These are phyloP conservation scores for Xylaria sp. DNA, from an alignment of 2,329 filamentous ascomycete genomes.

Conservation along the genomic window DNA sequence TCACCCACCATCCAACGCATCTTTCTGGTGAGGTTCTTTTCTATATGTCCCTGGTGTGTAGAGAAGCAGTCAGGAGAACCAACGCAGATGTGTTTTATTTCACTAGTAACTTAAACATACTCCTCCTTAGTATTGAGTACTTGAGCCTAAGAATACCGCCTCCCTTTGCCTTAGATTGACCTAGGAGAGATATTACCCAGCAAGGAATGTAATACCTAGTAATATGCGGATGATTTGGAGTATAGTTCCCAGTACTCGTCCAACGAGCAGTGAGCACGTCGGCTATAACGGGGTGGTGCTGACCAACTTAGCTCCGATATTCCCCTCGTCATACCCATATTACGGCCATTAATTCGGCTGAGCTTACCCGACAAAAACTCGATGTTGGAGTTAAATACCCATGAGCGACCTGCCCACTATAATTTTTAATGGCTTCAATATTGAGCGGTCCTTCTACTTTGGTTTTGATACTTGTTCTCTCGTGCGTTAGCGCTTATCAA, in stretches of 20 bases:
- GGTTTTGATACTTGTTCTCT: background rate
- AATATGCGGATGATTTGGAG: background rate
- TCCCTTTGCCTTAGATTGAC: no score
- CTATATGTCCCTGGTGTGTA: background rate
- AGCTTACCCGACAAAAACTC: background rate
- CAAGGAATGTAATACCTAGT: no score
- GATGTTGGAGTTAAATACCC: background rate
- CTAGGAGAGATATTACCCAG: no score
- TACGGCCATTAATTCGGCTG: background rate
- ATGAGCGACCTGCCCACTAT: background rate
- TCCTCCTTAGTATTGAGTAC: no score
- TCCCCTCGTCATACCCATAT: background rate
- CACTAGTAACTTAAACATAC: no score
- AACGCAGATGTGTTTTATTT: no score
- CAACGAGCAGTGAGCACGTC: background rate
- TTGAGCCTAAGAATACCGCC: no score
- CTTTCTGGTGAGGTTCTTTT: background rate
- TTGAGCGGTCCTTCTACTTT: background rate
- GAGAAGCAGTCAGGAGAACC: no score
- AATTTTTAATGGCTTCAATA: background rate
- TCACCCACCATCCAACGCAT: background rate
- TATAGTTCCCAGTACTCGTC: background rate
- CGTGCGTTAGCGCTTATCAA: background rate
- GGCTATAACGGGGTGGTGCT: slow-evolving; percentile 4
- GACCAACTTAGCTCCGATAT: background rate